Evolutionary conservation across 257 asterid species (phyloP), one percentile per base, ranked within the genome.

Genomic region (Perilla frutescens): DNA sequence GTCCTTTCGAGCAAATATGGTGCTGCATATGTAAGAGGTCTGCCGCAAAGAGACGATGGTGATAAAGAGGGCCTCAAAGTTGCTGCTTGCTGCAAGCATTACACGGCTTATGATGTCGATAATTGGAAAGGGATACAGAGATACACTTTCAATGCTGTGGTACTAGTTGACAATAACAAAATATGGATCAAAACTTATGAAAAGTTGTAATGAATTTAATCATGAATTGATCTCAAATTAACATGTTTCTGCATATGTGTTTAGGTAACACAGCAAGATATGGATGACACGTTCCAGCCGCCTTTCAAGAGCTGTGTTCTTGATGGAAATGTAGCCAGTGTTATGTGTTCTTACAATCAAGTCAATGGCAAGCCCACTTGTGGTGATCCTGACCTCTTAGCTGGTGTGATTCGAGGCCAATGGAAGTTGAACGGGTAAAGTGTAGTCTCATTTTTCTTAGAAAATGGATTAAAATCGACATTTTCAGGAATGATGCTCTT

Each of bases 261-360:
- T 72, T 64, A 94, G 99, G 99, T 95, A 4, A 88, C 97, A 8
- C 80, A 89, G 41, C 99, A 95, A 75, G 98, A 95, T 68, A 10
- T 95, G 92, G 98, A 89, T 48, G 99, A 95, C 45, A 95, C 99
- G 8, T 95, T 86, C 69, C 92, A 95, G 63, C 97, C 97, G 0
- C 99, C 99, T 3, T 95, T 95, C 84, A 87, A 89, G 89, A 90
- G 96, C 80, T 95, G 99, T 70, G 93, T 95, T 75, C 20, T 89
- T 57, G 98, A 95, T 58, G 99, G 98, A 9, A 92, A 95, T 74
- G 99, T 92, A 2, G 99, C 99, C 1, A 95, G 99, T 67, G 96
- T 95, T 3, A 95, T 95, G 99, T 95, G 99, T 70, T 95, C 99
- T 0, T 92, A 95, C 67, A 95, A 95, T 76, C 86, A 95, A 73